These are phyloP conservation scores for Septoria petroselini DNA, from an alignment of 2,329 filamentous ascomycete species.

Conservation along the genomic window DNA sequence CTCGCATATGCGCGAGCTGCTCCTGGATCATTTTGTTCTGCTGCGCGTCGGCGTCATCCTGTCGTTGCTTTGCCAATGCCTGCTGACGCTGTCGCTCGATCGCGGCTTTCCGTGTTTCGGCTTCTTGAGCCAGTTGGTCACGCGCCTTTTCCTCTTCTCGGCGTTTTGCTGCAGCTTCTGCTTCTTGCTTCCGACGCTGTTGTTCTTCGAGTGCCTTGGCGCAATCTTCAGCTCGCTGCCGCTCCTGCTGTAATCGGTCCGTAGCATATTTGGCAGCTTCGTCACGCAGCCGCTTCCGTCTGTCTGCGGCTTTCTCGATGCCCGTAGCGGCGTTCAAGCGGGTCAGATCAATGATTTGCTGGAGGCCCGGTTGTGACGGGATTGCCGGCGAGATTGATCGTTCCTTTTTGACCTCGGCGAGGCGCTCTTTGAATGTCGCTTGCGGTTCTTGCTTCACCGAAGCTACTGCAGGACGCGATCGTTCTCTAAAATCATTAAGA, in stretches of 20 bases:
- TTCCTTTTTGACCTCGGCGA: not conserved
- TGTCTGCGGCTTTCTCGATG: constrained; percentile 1
- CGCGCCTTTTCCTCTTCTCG: not conserved
- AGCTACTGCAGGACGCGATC: not conserved
- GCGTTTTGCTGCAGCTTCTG: not conserved
- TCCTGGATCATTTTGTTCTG: not conserved
- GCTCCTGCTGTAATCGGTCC: not conserved
- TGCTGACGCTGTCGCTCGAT: not conserved
- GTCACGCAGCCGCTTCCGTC: not conserved
- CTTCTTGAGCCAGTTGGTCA: not conserved
- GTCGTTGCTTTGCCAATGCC: not conserved
- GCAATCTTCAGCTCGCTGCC: not conserved
- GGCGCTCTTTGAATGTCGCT: not conserved
- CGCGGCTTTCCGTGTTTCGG: not conserved
- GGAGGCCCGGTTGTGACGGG: not conserved
- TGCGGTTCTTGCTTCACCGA: not conserved
- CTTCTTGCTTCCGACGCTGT: not conserved
- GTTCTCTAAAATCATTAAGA: not conserved
- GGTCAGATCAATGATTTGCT: not conserved
- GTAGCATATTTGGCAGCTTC: not conserved
- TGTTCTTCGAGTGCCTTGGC: not conserved
- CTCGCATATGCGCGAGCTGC: not conserved
- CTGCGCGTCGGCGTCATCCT: not conserved
- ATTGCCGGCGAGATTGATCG: not conserved
- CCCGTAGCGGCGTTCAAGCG: not conserved